phyloP scores from a whole-genome alignment of 2,329 filamentous ascomycete species.

The Coniochaeta hoffmannii region DNA sequence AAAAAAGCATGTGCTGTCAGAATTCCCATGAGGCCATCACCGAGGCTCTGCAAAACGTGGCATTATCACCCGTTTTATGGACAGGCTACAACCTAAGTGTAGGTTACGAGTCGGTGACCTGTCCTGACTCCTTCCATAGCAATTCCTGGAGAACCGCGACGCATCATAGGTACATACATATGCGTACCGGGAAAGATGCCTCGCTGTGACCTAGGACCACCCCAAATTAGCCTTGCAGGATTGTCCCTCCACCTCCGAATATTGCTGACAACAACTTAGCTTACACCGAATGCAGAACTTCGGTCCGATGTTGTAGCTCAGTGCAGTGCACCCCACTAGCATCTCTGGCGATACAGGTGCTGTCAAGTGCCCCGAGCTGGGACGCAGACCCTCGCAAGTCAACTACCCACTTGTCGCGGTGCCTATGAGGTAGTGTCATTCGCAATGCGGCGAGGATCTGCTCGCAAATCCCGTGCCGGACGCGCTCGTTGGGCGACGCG shows the following conservation, averaged over 20 bases:
- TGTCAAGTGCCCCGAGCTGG: background rate
- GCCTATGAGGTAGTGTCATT: too few relatives aligned
- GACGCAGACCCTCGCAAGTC: background rate
- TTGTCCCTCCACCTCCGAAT: background rate
- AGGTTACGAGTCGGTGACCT: background rate
- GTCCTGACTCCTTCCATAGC: too few relatives aligned
- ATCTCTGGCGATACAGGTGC: too few relatives aligned
- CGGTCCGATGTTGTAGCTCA: too few relatives aligned
- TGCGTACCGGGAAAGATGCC: background rate
- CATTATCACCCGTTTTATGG: background rate
- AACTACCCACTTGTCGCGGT: background rate
- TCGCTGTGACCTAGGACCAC: background rate
- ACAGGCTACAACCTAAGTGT: background rate
- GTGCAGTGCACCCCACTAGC: too few relatives aligned
- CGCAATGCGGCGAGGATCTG: too few relatives aligned
- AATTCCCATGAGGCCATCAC: background rate
- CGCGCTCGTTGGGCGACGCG: background rate
- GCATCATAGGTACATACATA: background rate
- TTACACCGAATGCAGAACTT: background rate
- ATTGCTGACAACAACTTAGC: background rate
- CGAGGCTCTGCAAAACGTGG: background rate
- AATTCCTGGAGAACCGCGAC: background rate
- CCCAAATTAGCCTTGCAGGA: background rate
- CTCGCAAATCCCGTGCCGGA: background rate
- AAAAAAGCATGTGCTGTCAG: background rate